Evolutionary conservation across 1,139 yeast species (phyloP).

Genomic region (Keqinozyma sinolaborantium): DNA sequence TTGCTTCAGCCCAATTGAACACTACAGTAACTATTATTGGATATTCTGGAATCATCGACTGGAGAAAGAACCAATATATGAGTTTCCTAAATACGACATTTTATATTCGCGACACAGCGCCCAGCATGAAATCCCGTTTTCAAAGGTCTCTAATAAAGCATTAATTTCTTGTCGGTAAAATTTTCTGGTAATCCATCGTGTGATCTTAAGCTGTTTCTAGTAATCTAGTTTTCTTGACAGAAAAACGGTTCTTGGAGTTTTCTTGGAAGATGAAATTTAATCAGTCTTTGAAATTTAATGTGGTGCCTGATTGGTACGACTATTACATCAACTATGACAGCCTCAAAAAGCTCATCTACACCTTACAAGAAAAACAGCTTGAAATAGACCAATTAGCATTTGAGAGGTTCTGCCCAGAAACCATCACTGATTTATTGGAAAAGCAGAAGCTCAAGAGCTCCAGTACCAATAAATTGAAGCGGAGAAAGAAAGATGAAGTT

Average conservation of each 20-base stretch:
- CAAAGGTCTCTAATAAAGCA: no score
- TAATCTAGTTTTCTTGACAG: not conserved
- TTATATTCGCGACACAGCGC: no score
- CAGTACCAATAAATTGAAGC: slow-evolving; percentile 1
- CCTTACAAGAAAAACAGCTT: slow-evolving; percentile 37
- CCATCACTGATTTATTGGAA: slow-evolving; percentile 26
- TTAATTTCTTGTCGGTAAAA: not conserved
- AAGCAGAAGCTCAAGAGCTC: slow-evolving; percentile 5
- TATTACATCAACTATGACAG: slow-evolving; percentile 63
- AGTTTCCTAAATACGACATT: no score
- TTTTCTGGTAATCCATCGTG: slow-evolving; percentile 5
- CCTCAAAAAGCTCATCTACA: slow-evolving; percentile 58
- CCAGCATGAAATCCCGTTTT: no score
- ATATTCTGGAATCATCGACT: no score
- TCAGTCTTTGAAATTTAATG: slow-evolving; percentile 71
- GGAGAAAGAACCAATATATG: no score
- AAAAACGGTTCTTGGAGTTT: not conserved
- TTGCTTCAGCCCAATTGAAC: no score
- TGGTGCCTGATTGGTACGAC: slow-evolving; percentile 80
- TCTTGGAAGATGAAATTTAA: slow-evolving; percentile 60
- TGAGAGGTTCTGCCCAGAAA: slow-evolving; percentile 5
- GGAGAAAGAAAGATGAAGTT: slow-evolving; percentile 6
- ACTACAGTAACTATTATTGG: no score
- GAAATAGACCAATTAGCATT: slow-evolving; percentile 14
- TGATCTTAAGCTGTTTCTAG: slow-evolving; percentile 3